These are phyloP conservation scores for Aurinia saxatilis DNA, from an alignment of 345 rosid genomes.

Conservation along the genomic window DNA sequence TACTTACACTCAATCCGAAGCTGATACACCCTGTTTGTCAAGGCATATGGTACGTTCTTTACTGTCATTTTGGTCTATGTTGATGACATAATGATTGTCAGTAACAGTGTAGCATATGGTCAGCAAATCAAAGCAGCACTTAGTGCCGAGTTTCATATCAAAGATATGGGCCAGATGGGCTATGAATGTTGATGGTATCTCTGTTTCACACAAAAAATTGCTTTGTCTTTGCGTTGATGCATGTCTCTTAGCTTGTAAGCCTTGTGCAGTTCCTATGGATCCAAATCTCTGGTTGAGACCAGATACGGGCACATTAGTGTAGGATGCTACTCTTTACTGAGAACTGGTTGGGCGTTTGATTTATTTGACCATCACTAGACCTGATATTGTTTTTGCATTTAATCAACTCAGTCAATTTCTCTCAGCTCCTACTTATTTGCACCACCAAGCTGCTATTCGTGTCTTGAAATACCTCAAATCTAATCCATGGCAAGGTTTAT, in stretches of 20 bases:
- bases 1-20: neutral
- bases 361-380: neutral
- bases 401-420: neutral
- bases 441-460: neutral
- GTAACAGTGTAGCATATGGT: neutral
- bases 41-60: neutral
- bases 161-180: neutral
- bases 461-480: neutral
- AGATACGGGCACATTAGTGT: too few relatives aligned
- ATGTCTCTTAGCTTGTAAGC: neutral
- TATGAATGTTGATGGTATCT: neutral
- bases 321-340: too few relatives aligned
- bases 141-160: neutral
- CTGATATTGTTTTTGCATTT: neutral
- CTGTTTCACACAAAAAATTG: neutral
- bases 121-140: too few relatives aligned
- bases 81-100: neutral
- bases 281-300: neutral
- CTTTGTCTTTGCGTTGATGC: neutral
- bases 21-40: neutral
- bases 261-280: neutral
- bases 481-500: neutral
- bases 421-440: fast-evolving
- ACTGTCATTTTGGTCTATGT: neutral
- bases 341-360: neutral